A percentile compares a stretch with the other conserved stretches of the same genome.
These are phyloP conservation scores for Herpetomonas samuelpessoai DNA, from an alignment of 208 protist genomes.

Conservation along the genomic window DNA sequence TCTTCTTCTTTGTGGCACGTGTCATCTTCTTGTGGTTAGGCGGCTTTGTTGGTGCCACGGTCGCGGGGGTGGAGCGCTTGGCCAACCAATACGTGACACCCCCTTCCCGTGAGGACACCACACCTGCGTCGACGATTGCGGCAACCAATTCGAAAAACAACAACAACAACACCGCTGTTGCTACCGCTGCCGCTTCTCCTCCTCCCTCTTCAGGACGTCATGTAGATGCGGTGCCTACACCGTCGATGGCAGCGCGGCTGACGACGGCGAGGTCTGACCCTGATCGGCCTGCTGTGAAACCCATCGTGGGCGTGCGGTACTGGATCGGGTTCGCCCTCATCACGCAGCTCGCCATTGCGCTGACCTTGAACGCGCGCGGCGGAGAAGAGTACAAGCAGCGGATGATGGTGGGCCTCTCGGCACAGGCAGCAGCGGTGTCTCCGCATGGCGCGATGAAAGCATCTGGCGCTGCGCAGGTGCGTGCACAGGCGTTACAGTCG, in stretches of 20 bases:
- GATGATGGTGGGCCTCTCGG: neutral
- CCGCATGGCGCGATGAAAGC: too few relatives aligned
- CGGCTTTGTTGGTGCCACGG: slow-evolving; percentile 3
- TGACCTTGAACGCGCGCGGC: slow-evolving; percentile 21
- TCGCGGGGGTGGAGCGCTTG: slow-evolving; percentile 1
- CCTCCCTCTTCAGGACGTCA: too few relatives aligned
- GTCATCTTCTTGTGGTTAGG: neutral
- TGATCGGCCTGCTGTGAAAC: neutral
- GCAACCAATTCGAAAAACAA: too few relatives aligned
- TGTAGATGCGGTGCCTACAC: too few relatives aligned
- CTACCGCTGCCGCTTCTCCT: neutral
- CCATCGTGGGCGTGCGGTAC: slow-evolving; percentile 7
- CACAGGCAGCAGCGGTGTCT: neutral
- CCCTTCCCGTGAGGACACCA: neutral
- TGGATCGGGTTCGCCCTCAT: slow-evolving; percentile 20
- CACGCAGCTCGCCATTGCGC: slow-evolving; percentile 29
- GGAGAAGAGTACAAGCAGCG: slow-evolving; percentile 18
- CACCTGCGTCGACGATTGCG: neutral
- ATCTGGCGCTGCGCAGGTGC: too few relatives aligned
- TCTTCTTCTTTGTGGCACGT: slow-evolving; percentile 6
- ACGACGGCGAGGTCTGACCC: neutral
- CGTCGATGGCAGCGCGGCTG: slow-evolving; percentile 1
- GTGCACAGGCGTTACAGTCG: neutral
- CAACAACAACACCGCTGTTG: neutral
- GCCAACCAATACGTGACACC: neutral